Evolutionary conservation across 345 rosid species (phyloP).

Genomic region (Pelargonium nanum): DNA sequence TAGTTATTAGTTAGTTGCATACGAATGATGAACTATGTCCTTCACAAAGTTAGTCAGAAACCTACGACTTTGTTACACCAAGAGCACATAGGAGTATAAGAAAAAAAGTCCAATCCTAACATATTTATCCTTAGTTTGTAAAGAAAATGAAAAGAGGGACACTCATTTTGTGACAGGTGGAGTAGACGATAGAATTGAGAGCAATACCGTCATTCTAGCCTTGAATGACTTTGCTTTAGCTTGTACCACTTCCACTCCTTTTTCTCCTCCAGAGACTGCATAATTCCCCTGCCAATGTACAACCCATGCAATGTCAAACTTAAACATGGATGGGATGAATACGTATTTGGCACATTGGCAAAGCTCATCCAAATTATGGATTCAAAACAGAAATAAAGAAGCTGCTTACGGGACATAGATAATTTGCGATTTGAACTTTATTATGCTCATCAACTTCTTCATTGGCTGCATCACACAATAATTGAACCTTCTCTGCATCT

Average conservation of each 20-base stretch:
- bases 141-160: too few relatives aligned
- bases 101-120: too few relatives aligned
- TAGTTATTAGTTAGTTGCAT: too few relatives aligned
- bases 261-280: constrained; percentile 91
- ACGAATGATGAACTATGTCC: too few relatives aligned
- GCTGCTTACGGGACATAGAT: constrained; percentile 59
- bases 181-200: neutral
- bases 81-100: too few relatives aligned
- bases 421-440: constrained; percentile 91
- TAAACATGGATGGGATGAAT: neutral
- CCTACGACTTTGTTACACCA: too few relatives aligned
- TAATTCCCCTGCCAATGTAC: constrained; percentile 65
- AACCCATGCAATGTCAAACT: neutral
- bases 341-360: too few relatives aligned
- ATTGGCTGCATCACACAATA: constrained; percentile 88
- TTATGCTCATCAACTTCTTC: constrained; percentile 69
- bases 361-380: neutral
- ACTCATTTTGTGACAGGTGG: neutral
- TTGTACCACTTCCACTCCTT: constrained; percentile 86
- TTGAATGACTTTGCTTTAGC: constrained; percentile 91
- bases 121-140: too few relatives aligned
- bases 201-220: constrained; percentile 82
- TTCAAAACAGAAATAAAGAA: neutral
- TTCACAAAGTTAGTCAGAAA: too few relatives aligned
- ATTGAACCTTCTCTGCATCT: constrained; percentile 74